Percentiles rank a stretch among this genome's conserved stretches.
Conservation (phyloP, 2,329 filamentous ascomycete genomes). For the Cercospora citrullina region DNA sequence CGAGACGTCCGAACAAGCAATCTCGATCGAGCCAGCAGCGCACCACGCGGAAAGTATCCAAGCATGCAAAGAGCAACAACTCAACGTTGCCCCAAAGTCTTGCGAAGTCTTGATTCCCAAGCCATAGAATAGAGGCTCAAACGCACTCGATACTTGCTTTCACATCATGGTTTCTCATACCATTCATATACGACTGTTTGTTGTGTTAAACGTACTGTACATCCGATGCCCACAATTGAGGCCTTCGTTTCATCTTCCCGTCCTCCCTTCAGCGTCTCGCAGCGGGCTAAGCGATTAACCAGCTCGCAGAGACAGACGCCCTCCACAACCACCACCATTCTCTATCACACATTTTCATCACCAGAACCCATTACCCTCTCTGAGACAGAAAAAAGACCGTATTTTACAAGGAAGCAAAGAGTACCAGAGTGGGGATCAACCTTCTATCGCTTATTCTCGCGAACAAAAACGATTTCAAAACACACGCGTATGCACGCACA, state of each 20-base stretch:
- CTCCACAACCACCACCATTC: background rate
- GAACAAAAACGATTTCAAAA: background rate
- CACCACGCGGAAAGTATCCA: background rate
- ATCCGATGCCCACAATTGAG: background rate
- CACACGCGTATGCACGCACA: background rate
- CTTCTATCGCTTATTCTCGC: conserved; percentile 4
- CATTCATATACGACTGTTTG: conserved; percentile 1
- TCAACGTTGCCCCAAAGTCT: background rate
- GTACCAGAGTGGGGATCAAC: conserved; percentile 5
- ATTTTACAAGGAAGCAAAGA: conserved; percentile 1
- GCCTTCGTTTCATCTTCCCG: background rate
- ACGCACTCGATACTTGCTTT: background rate
- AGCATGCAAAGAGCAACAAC: background rate
- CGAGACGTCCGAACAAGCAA: background rate
- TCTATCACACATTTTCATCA: background rate
- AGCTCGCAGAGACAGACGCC: background rate
- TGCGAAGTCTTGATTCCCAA: no score
- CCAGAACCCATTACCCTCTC: background rate
- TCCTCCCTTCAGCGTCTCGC: background rate
- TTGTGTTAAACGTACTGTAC: background rate
- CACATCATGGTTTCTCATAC: background rate
- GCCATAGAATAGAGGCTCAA: no score
- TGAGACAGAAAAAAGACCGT: background rate
- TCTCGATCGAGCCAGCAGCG: background rate
- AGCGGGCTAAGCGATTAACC: background rate